Base-by-base conservation (phyloP, 164 flowering plant genomes). In the Santalum album region DNA sequence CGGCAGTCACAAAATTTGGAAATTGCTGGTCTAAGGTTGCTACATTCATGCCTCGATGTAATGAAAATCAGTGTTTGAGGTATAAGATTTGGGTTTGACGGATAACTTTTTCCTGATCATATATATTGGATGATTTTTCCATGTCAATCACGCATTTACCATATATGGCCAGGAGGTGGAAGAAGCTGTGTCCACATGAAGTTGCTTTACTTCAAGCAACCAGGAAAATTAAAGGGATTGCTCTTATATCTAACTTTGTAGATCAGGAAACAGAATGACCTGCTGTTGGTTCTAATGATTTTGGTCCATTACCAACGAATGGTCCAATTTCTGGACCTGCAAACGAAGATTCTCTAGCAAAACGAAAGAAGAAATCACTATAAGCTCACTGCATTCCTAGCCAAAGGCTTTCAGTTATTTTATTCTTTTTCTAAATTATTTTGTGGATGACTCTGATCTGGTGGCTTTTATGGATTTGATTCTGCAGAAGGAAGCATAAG, bases 1-100 rank as follows among this genome's bases (percentile, higher is more conserved):
- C 54, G 45, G 95, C 90, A 32, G 69, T 87, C 34, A 48, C 49
- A 46, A 71, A 83, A 61, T 75, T 78, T 78, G 82, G 85, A 39
- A 55, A 78, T 68, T 68, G 82, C 78, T 92, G 99, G 99, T 61
- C 88, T 23, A 92, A 80, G 62, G 72, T 92, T 64, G 96, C 99
- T 54, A 68, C 78, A 54, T 55, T n/a, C n/a, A 69, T 64, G 59
- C 80, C 86, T 63, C 75, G 67, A 32, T 90, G 97, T 32, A 92
- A 97, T 26, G 95, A 87, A 69, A 82, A 58, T 64, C 89, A 83
- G 65, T 92, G 99, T 59, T 61, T 76, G 56, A 83, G 96, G 98
- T 91, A 72, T 39, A 55, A 22, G n/a, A 22, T 22, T 24, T 32
- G 25, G 45, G 25, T 49, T 60, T n/a, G n/a, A n/a, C n/a, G n/a